Conservation (phyloP, 768 basidiomycete species). For the Suillus subalutaceus region DNA sequence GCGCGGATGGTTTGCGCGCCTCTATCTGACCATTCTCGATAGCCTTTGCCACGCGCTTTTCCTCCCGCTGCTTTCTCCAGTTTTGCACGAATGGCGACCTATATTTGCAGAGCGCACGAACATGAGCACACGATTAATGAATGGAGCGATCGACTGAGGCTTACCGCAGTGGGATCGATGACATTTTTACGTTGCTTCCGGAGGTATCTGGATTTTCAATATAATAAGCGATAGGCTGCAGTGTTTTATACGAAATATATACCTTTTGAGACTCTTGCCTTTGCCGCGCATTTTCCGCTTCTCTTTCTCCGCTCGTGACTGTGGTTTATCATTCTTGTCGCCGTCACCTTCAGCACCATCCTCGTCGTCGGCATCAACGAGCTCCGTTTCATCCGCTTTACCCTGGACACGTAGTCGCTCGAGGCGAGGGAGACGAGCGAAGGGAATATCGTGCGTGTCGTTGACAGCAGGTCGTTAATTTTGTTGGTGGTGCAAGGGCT, state of each 20-base stretch:
- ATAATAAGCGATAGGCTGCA: not conserved
- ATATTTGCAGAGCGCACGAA: not conserved
- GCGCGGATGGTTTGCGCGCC: conserved; percentile 35
- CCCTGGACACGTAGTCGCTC: conserved; percentile 77
- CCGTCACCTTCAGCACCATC: conserved; percentile 40
- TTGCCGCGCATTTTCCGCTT: conserved; percentile 88
- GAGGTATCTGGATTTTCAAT: conserved; percentile 49
- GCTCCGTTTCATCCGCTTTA: conserved; percentile 71
- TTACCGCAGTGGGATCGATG: conserved; percentile 77
- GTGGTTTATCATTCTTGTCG: conserved; percentile 33
- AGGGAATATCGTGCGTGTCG: conserved; percentile 55
- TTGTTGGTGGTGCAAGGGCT: conserved; percentile 61
- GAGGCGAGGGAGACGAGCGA: conserved; percentile 73
- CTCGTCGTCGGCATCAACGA: conserved; percentile 37
- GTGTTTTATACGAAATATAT: conserved; percentile 12
- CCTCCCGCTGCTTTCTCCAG: conserved; percentile 60
- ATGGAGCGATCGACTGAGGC: conserved; percentile 24
- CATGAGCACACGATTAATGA: not conserved
- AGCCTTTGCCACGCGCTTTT: conserved; percentile 39
- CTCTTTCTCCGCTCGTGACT: conserved; percentile 41
- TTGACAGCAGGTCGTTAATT: conserved; percentile 55
- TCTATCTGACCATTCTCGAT: conserved; percentile 36
- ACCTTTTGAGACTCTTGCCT: conserved; percentile 83
- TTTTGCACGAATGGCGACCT: conserved; percentile 70
- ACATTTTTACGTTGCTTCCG: conserved; percentile 96